Conservation (phyloP, 805 yeast species). For the Babjeviella inositovora region DNA sequence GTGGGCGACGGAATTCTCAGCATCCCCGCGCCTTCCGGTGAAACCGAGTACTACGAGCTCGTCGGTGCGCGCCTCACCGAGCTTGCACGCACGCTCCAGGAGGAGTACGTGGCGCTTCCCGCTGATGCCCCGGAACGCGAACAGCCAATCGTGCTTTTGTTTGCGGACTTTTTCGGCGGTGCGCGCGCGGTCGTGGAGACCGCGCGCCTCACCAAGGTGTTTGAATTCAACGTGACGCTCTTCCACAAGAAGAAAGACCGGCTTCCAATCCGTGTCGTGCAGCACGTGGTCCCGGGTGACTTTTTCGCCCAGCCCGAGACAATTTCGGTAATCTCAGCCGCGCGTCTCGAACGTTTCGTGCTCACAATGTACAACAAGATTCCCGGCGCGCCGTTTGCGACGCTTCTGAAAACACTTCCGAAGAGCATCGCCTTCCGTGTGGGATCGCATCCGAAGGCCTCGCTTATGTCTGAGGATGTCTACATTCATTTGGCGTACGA, state of each 20-base stretch:
- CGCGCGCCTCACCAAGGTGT: constrained; percentile 26
- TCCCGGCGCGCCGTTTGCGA: constrained; percentile 13
- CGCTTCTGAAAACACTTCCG: constrained; percentile 23
- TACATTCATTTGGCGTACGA: constrained; percentile 80
- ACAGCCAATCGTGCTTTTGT: constrained; percentile 31
- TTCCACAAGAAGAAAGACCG: constrained; percentile 1
- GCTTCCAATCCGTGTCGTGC: constrained; percentile 7
- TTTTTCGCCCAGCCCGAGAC: constrained; percentile 16
- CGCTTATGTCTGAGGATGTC: constrained; percentile 45
- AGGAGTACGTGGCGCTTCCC: too few species aligned
- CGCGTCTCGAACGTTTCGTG: too few species aligned
- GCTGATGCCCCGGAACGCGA: constrained; percentile 25
- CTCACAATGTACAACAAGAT: too few species aligned
- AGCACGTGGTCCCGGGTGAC: constrained; percentile 23
- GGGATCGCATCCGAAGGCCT: constrained; percentile 15
- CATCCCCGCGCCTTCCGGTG: too few species aligned
- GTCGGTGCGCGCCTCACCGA: too few species aligned
- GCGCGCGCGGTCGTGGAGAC: constrained; percentile 28
- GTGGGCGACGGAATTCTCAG: too few species aligned
- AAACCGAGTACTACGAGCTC: too few species aligned
- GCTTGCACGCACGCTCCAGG: too few species aligned
- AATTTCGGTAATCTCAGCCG: constrained; percentile 12
- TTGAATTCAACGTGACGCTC: constrained; percentile 15
- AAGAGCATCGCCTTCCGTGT: constrained; percentile 24
- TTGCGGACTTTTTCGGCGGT: constrained; percentile 24